A percentile compares a stretch with the other conserved stretches of the same genome.
Evolutionary conservation across 495 filamentous ascomycete genomes (phyloP).

Genomic region (Talaromyces thailandensis): DNA sequence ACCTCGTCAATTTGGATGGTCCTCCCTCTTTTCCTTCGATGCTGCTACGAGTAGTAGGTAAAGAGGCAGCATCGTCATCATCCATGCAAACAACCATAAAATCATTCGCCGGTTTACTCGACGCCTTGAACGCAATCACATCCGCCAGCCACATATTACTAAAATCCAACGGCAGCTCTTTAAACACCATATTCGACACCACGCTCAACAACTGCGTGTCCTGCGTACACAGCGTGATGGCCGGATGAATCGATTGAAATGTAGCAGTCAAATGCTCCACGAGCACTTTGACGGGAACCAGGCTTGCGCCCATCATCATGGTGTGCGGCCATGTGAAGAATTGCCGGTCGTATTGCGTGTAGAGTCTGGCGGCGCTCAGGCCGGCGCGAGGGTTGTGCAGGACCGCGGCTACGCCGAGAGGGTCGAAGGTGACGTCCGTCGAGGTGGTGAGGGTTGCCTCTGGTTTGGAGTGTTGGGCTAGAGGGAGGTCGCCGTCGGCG

Average conservation of each 20-base stretch:
- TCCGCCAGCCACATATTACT: conserved; percentile 19
- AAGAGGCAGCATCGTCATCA: background rate
- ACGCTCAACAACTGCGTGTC: conserved; percentile 19
- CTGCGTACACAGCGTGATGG: conserved; percentile 18
- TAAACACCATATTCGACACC: conserved; percentile 17
- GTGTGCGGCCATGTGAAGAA: conserved; percentile 23
- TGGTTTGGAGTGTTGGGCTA: background rate
- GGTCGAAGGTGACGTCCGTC: conserved; percentile 20
- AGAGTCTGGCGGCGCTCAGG: conserved; percentile 17
- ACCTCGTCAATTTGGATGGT: conserved; percentile 1
- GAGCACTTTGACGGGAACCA: conserved; percentile 20
- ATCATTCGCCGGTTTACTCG: conserved; percentile 16
- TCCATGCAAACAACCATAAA: conserved; percentile 16
- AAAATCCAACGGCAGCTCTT: conserved; percentile 17
- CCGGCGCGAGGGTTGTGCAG: conserved; percentile 20
- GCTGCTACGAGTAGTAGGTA: background rate
- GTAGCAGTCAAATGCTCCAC: conserved; percentile 18
- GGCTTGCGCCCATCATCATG: conserved; percentile 22
- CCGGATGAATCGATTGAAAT: conserved; percentile 16
- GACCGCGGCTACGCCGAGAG: conserved; percentile 22
- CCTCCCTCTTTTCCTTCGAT: background rate
- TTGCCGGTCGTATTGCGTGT: conserved; percentile 18
- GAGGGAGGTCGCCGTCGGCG: background rate
- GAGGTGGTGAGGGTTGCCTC: conserved; percentile 6
- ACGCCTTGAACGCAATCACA: conserved; percentile 15